phyloP scores from a whole-genome alignment of 2,329 filamentous ascomycete species.

The Cytospora mali region DNA sequence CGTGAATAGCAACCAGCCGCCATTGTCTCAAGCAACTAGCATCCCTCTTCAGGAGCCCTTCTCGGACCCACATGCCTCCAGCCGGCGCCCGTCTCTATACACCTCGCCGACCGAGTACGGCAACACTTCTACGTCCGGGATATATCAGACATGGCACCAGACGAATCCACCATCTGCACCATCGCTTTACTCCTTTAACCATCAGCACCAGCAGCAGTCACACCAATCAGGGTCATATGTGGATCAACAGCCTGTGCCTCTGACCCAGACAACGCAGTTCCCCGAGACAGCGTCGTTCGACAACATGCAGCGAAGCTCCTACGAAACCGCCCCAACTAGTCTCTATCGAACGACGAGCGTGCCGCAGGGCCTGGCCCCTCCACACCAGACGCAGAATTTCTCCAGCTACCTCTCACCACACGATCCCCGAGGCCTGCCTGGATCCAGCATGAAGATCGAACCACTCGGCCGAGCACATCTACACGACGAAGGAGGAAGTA shows the following conservation, averaged over 20 bases:
- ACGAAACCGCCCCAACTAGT: slow-evolving; percentile 34
- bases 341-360: slow-evolving; percentile 35
- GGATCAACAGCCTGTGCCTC: slow-evolving; percentile 33
- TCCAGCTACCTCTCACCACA: slow-evolving; percentile 30
- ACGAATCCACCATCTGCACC: slow-evolving; percentile 45
- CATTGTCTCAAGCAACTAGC: slow-evolving; percentile 40
- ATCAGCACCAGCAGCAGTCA: slow-evolving; percentile 40
- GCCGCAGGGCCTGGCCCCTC: slow-evolving; percentile 26
- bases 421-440: slow-evolving; percentile 26
- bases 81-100: slow-evolving; percentile 51
- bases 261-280: slow-evolving; percentile 35
- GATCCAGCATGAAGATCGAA: slow-evolving; percentile 30
- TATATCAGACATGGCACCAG: slow-evolving; percentile 52
- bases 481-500: slow-evolving; percentile 24
- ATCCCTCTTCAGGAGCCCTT: slow-evolving; percentile 51
- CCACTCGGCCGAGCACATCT: slow-evolving; percentile 25
- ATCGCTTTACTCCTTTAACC: slow-evolving; percentile 50
- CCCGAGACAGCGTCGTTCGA: slow-evolving; percentile 36
- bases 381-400: slow-evolving; percentile 29
- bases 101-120: slow-evolving; percentile 48
- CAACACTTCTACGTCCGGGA: slow-evolving; percentile 40
- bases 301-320: slow-evolving; percentile 33
- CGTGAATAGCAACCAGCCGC: slow-evolving; percentile 37
- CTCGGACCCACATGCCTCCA: slow-evolving; percentile 47
- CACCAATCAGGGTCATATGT: slow-evolving; percentile 35